phyloP scores from a whole-genome alignment of 148 eudicot genomes.

The Pharnaceum exiguum region DNA sequence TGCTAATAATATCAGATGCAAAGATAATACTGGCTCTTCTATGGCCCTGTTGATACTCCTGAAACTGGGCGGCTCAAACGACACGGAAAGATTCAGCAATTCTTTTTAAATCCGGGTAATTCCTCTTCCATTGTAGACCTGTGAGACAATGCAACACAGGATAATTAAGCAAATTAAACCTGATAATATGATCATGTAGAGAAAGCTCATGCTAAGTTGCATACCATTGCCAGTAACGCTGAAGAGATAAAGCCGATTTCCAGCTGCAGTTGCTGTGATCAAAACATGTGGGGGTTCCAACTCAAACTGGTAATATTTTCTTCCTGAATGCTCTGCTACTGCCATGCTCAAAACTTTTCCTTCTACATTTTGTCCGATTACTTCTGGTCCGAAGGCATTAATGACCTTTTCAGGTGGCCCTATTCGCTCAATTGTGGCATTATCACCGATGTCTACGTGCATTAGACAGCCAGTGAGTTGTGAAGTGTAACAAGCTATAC shows the following conservation, averaged over 20 bases:
- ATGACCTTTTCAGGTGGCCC: constrained; percentile 89
- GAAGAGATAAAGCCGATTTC: constrained; percentile 87
- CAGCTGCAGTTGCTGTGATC: constrained; percentile 96
- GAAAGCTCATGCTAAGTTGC: neutral
- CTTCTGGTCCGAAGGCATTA: constrained; percentile 92
- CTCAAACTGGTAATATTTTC: constrained; percentile 87
- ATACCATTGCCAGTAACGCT: constrained; percentile 68
- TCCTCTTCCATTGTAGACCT: constrained; percentile 95
- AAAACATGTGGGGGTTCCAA: constrained; percentile 84
- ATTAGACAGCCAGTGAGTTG: constrained; percentile 10
- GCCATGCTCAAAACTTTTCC: constrained; percentile 72
- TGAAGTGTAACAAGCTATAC: no score
- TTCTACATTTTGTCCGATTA: constrained; percentile 87
- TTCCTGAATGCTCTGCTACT: constrained; percentile 74
- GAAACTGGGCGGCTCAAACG: constrained; percentile 26
- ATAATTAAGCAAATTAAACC: neutral
- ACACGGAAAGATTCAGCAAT: constrained; percentile 84
- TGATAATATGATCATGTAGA: neutral
- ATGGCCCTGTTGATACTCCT: neutral
- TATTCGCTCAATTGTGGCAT: constrained; percentile 62
- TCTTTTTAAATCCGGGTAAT: constrained; percentile 74
- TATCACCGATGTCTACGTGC: constrained; percentile 56
- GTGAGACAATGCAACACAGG: constrained; percentile 1
- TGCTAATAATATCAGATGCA: neutral
- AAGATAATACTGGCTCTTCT: neutral